Conservation (phyloP, 306 rosid genomes). For the Cucumis sativus region DNA sequence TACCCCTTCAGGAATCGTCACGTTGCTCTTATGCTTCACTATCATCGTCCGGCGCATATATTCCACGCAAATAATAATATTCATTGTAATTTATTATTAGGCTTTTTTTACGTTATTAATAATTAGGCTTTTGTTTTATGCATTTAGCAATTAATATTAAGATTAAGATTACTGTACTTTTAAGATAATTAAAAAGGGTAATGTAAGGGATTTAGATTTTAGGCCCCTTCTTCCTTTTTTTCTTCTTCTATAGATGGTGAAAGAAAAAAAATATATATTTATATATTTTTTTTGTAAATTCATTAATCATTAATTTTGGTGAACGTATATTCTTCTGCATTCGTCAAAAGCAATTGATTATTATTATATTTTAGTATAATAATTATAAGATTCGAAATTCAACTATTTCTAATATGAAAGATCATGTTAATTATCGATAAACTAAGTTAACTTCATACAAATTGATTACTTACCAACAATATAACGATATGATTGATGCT, state of each 20-base stretch:
- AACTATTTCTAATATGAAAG: too few relatives aligned
- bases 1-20: slow-evolving; percentile 46
- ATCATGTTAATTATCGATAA: too few relatives aligned
- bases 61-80: not conserved
- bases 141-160: not conserved
- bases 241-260: not conserved
- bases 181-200: not conserved
- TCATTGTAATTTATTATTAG: not conserved
- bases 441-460: too few relatives aligned
- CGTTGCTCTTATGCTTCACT: slow-evolving; percentile 54
- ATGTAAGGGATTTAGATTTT: not conserved
- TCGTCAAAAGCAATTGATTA: too few relatives aligned
- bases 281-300: not conserved
- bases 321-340: not conserved
- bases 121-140: not conserved
- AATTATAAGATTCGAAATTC: too few relatives aligned
- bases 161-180: not conserved
- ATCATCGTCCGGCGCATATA: slow-evolving; percentile 28
- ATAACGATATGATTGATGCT: too few relatives aligned
- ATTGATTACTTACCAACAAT: too few relatives aligned
- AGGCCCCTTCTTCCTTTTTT: not conserved
- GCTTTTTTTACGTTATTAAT: not conserved
- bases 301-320: not conserved
- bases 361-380: too few relatives aligned
- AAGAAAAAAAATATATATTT: not conserved